Evolutionary conservation across 768 basidiomycete genomes (phyloP).

Genomic region (Leucocoprinus sp.): DNA sequence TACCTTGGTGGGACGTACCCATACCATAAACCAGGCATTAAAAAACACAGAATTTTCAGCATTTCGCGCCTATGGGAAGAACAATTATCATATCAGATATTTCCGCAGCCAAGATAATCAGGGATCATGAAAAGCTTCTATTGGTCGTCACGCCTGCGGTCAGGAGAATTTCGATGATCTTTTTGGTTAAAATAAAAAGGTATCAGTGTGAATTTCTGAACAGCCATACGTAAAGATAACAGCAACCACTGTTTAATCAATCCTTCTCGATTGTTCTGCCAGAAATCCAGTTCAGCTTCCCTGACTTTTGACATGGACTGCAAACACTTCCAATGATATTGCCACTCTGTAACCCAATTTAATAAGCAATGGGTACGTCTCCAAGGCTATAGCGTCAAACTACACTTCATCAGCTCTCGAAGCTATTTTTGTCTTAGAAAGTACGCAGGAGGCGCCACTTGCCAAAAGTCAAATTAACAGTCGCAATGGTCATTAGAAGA

Average conservation of each 20-base stretch:
- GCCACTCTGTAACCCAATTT: neutral
- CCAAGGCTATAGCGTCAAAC: neutral
- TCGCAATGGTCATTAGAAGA: neutral
- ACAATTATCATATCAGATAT: constrained; percentile 5
- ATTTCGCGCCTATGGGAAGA: too few species aligned
- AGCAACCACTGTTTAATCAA: neutral
- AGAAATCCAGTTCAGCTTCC: neutral
- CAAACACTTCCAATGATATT: neutral
- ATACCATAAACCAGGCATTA: too few species aligned
- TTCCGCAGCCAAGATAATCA: constrained; percentile 4
- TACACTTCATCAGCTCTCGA: neutral
- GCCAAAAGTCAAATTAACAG: neutral
- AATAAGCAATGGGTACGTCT: neutral
- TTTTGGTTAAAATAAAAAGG: neutral
- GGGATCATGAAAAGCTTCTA: neutral
- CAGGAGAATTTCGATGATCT: too few species aligned
- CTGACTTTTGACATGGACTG: neutral
- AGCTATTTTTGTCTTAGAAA: neutral
- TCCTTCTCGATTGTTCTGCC: neutral
- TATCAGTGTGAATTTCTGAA: neutral
- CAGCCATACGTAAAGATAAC: neutral
- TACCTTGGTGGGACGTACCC: too few species aligned
- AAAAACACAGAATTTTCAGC: too few species aligned
- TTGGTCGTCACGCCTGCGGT: neutral
- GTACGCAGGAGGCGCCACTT: neutral